phyloP scores from a whole-genome alignment of 257 asterid species.

The Agastache rugosa region DNA sequence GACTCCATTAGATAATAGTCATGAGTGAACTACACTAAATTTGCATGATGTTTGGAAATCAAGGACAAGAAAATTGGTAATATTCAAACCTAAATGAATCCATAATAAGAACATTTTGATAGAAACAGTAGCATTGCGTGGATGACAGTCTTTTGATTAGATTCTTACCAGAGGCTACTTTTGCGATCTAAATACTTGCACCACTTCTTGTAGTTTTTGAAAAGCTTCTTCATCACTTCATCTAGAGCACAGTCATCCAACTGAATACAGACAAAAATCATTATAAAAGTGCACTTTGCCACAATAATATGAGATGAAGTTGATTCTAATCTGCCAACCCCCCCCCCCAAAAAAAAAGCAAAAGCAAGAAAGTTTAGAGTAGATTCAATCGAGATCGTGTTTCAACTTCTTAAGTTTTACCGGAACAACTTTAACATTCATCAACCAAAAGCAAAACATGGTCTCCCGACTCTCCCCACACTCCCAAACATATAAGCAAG shows the following conservation, averaged over 20 bases:
- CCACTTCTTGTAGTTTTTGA: conserved; percentile 98
- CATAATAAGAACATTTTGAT: conserved; percentile 6
- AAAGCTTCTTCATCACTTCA: conserved; percentile 98
- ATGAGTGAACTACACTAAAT: conserved; percentile 8
- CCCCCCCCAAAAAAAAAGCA: no score
- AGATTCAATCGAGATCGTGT: no score
- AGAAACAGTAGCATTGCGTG: conserved; percentile 1
- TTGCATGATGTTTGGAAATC: conserved; percentile 27
- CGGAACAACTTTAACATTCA: no score
- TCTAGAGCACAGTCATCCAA: conserved; percentile 98
- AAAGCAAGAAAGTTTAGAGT: no score
- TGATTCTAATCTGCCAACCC: background rate
- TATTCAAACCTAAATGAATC: conserved; percentile 3
- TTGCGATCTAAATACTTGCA: conserved; percentile 98
- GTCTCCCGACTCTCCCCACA: no score
- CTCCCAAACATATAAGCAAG: no score
- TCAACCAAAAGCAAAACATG: no score
- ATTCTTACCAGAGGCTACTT: conserved; percentile 89
- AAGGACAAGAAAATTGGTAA: background rate
- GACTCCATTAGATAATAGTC: background rate
- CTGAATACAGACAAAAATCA: conserved; percentile 44
- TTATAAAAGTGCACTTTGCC: conserved; percentile 7
- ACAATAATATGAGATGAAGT: conserved; percentile 20
- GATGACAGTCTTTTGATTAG: background rate
- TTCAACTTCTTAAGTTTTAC: no score